Percentiles rank a stretch among this genome's conserved stretches.
Evolutionary conservation across 169 alveolate genomes (phyloP).

Genomic region (Neospora caninum): DNA sequence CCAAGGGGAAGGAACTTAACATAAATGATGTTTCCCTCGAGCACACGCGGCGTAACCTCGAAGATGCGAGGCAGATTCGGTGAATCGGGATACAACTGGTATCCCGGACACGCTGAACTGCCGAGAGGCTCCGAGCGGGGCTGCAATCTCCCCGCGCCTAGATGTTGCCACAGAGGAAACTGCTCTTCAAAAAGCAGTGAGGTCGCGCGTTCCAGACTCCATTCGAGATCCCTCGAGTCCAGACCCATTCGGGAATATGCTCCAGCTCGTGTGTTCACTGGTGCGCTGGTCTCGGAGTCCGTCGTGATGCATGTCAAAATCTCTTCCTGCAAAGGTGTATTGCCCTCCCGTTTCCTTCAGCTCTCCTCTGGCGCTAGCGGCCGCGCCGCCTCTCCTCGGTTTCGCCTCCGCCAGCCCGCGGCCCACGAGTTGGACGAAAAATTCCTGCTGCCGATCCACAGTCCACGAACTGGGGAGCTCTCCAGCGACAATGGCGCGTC

Average conservation of each 20-base stretch:
- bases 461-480: not conserved
- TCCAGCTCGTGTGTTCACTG: not conserved
- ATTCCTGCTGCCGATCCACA: not conserved
- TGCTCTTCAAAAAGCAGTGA: not conserved
- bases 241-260: not conserved
- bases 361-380: constrained; percentile 2
- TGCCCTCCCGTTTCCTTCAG: not conserved
- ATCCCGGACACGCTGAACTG: too few relatives aligned
- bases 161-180: too few relatives aligned
- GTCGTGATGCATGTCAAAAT: not conserved
- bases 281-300: not conserved
- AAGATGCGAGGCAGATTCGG: too few relatives aligned
- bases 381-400: not conserved
- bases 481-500: not conserved
- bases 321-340: too few relatives aligned
- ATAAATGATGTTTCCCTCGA: too few relatives aligned
- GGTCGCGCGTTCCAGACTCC: not conserved
- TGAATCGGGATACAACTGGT: too few relatives aligned
- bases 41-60: too few relatives aligned
- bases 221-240: not conserved
- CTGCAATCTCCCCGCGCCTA: too few relatives aligned
- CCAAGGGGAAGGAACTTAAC: not conserved
- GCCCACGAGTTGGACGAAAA: not conserved
- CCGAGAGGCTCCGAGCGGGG: too few relatives aligned
- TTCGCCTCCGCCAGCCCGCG: not conserved